Evolutionary conservation across 208 protist genomes (phyloP).

Genomic region (Leptomonas pyrrhocoris): DNA sequence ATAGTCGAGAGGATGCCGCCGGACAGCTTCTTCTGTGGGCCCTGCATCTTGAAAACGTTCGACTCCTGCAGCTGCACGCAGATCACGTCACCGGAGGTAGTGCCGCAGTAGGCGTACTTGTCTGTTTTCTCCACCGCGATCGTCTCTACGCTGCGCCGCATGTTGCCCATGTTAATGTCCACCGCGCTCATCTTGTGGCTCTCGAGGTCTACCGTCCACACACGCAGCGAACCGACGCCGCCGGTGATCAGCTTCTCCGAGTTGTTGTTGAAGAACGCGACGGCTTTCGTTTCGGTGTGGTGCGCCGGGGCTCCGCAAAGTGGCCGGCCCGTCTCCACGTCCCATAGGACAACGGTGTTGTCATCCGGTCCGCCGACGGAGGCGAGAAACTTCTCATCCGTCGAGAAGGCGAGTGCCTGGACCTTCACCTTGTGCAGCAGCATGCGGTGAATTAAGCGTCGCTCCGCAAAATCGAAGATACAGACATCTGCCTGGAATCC

Average conservation of each 20-base stretch:
- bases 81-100: constrained; percentile 93
- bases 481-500: constrained; percentile 95
- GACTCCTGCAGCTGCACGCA: constrained; percentile 84
- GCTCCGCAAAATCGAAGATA: constrained; percentile 91
- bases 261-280: constrained; percentile 90
- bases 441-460: constrained; percentile 90
- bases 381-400: constrained; percentile 90
- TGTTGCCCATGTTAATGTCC: constrained; percentile 92
- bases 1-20: constrained; percentile 84
- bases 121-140: constrained; percentile 87
- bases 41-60: constrained; percentile 91
- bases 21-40: constrained; percentile 87
- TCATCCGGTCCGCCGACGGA: constrained; percentile 95
- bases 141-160: constrained; percentile 77
- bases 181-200: constrained; percentile 89
- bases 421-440: constrained; percentile 96
- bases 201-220: constrained; percentile 92
- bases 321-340: constrained; percentile 89
- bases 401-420: constrained; percentile 94
- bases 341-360: constrained; percentile 95
- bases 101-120: constrained; percentile 92
- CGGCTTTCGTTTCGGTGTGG: constrained; percentile 74
- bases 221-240: constrained; percentile 83
- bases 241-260: constrained; percentile 89
- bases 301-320: constrained; percentile 88